Conservation (phyloP, 768 basidiomycete species). For the Chiua virens region DNA sequence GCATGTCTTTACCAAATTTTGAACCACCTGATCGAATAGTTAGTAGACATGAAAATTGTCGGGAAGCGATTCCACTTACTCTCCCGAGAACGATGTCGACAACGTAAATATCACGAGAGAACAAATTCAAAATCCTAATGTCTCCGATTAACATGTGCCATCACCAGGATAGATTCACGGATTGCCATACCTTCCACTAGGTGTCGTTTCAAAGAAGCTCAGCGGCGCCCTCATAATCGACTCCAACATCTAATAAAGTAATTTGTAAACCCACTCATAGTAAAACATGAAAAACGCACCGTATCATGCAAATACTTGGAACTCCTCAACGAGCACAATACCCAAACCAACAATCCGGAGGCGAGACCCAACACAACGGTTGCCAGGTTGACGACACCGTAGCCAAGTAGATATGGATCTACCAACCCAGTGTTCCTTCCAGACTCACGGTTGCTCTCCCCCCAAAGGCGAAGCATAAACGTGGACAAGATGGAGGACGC, state of each 20-base stretch:
- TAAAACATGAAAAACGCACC: slow-evolving; percentile 38
- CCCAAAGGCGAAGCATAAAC: slow-evolving; percentile 76
- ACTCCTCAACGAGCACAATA: slow-evolving; percentile 73
- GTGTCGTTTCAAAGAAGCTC: slow-evolving; percentile 89
- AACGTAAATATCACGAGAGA: slow-evolving; percentile 85
- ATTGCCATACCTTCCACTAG: slow-evolving; percentile 65
- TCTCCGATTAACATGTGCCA: neutral
- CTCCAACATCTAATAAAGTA: slow-evolving; percentile 61
- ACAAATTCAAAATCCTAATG: slow-evolving; percentile 79
- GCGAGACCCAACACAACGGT: slow-evolving; percentile 54
- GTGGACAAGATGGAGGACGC: slow-evolving; percentile 58
- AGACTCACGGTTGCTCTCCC: slow-evolving; percentile 66
- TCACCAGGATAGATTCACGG: neutral
- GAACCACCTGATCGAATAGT: slow-evolving; percentile 47
- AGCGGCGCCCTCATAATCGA: slow-evolving; percentile 82
- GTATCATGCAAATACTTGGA: slow-evolving; percentile 75
- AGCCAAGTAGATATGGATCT: slow-evolving; percentile 56
- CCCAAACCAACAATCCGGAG: slow-evolving; percentile 68
- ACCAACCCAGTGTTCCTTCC: slow-evolving; percentile 59
- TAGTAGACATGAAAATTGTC: neutral
- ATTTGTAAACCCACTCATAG: neutral
- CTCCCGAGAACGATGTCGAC: slow-evolving; percentile 82
- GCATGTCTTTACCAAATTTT: slow-evolving; percentile 65
- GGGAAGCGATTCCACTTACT: slow-evolving; percentile 28
- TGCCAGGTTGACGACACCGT: slow-evolving; percentile 66